Evolutionary conservation across 1,284 basidiomycete genomes (phyloP).

Genomic region (Fomitopsis betulina): DNA sequence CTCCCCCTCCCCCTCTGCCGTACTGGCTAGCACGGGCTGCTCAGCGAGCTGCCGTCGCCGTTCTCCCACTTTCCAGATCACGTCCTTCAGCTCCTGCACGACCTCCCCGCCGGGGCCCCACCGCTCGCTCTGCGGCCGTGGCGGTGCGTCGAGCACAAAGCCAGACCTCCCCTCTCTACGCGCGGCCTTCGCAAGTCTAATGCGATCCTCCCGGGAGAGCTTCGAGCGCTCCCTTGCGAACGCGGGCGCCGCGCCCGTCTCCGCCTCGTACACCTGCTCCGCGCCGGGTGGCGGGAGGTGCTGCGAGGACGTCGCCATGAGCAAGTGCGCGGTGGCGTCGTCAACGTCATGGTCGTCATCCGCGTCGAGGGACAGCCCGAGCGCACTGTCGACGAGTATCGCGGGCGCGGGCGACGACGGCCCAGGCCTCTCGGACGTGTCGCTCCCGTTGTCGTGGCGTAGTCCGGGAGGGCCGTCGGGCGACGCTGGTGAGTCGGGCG

Average conservation of each 20-base stretch:
- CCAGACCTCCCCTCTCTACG: slow-evolving; percentile 37
- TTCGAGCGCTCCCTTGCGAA: slow-evolving; percentile 55
- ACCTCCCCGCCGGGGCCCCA: slow-evolving; percentile 78
- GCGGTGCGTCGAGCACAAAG: not conserved
- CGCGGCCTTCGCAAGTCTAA: slow-evolving; percentile 46
- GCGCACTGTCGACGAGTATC: not conserved
- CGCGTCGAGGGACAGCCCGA: slow-evolving; percentile 7
- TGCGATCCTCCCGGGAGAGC: slow-evolving; percentile 68
- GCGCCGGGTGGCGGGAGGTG: slow-evolving; percentile 58
- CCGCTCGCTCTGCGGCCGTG: slow-evolving; percentile 28
- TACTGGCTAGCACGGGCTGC: not conserved
- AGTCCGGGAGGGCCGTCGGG: slow-evolving; percentile 47
- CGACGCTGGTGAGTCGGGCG: slow-evolving; percentile 29
- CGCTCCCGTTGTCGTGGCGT: slow-evolving; percentile 45
- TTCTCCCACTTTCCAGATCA: slow-evolving; percentile 80
- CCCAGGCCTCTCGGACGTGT: slow-evolving; percentile 48
- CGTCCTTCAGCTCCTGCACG: slow-evolving; percentile 77
- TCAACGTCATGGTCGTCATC: slow-evolving; percentile 30
- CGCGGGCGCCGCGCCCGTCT: slow-evolving; percentile 35
- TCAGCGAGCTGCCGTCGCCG: slow-evolving; percentile 29
- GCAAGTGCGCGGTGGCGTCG: slow-evolving; percentile 53
- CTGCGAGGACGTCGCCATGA: slow-evolving; percentile 43
- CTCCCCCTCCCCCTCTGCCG: not conserved
- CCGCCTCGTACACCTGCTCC: slow-evolving; percentile 75
- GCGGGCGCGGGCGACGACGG: slow-evolving; percentile 19